Conservation (phyloP, 768 basidiomycete species). For the Leccinum longicurvipes region DNA sequence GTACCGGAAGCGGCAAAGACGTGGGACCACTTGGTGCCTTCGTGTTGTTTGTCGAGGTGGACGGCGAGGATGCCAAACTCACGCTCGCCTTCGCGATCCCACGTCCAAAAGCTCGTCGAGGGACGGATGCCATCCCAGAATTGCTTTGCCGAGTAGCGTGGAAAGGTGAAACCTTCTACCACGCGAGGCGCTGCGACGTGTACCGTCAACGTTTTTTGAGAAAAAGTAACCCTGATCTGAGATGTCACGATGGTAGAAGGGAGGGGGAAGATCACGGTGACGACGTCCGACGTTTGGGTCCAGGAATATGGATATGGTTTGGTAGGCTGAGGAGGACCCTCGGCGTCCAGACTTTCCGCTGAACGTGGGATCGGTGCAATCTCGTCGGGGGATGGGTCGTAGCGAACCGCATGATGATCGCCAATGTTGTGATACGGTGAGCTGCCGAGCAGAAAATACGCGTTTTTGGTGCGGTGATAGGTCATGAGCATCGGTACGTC, state of each 20-base stretch:
- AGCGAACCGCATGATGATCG: constrained; percentile 32
- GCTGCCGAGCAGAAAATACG: constrained; percentile 58
- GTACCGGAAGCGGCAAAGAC: constrained; percentile 63
- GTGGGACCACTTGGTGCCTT: constrained; percentile 82
- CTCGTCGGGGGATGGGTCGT: constrained; percentile 64
- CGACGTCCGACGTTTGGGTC: constrained; percentile 81
- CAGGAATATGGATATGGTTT: constrained; percentile 87
- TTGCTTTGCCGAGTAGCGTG: constrained; percentile 56
- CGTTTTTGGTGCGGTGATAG: constrained; percentile 43
- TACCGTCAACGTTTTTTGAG: constrained; percentile 60
- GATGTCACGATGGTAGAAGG: constrained; percentile 63
- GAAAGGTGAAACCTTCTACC: constrained; percentile 38
- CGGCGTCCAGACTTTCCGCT: constrained; percentile 51
- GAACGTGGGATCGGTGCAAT: constrained; percentile 64
- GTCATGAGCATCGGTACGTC: constrained; percentile 63
- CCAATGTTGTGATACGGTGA: constrained; percentile 48
- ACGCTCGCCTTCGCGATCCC: constrained; percentile 73
- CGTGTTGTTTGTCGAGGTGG: constrained; percentile 83
- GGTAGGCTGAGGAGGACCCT: constrained; percentile 29
- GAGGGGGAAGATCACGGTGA: constrained; percentile 84
- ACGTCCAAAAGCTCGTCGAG: constrained; percentile 89
- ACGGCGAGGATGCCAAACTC: constrained; percentile 71
- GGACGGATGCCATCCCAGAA: constrained; percentile 82
- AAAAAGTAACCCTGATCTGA: constrained; percentile 65
- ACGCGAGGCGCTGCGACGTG: constrained; percentile 45